Evolutionary conservation across 106 monocot genomes (phyloP).

Genomic region (Allium fistulosum): DNA sequence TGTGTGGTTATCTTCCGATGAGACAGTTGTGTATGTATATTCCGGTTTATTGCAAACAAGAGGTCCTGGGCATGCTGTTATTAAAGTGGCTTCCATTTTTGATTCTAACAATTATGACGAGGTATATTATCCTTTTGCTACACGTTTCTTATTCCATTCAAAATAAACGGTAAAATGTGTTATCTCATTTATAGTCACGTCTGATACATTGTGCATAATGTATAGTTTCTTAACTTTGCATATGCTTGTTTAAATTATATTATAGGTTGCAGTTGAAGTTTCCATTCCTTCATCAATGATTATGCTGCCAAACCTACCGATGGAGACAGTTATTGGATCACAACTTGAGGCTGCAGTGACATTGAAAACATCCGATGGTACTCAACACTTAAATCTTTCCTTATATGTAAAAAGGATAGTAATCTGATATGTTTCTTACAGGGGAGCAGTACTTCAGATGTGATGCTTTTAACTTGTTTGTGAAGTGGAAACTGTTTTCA

Average conservation of each 20-base stretch:
- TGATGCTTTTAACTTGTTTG: conserved; percentile 57
- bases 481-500: conserved; percentile 73
- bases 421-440: conserved; percentile 12
- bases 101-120: conserved; percentile 81
- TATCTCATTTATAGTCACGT: too few species aligned
- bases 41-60: conserved; percentile 43
- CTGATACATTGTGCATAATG: too few species aligned
- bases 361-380: conserved; percentile 66
- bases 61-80: conserved; percentile 47
- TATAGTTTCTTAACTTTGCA: too few species aligned
- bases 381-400: conserved; percentile 1
- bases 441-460: conserved; percentile 60
- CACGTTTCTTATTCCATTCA: background rate
- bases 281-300: conserved; percentile 60
- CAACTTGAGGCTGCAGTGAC: conserved; percentile 62
- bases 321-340: conserved; percentile 64
- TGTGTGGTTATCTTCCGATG: conserved; percentile 71
- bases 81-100: conserved; percentile 69
- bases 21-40: conserved; percentile 44
- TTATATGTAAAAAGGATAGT: background rate
- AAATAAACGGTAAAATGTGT: too few species aligned
- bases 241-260: background rate
- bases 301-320: conserved; percentile 65
- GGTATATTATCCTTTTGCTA: conserved; percentile 26
- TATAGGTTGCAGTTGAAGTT: conserved; percentile 69